A percentile compares a stretch with the other conserved stretches of the same genome.
Evolutionary conservation across 495 filamentous ascomycete species (phyloP).

Genomic region (Cetradonia linearis): DNA sequence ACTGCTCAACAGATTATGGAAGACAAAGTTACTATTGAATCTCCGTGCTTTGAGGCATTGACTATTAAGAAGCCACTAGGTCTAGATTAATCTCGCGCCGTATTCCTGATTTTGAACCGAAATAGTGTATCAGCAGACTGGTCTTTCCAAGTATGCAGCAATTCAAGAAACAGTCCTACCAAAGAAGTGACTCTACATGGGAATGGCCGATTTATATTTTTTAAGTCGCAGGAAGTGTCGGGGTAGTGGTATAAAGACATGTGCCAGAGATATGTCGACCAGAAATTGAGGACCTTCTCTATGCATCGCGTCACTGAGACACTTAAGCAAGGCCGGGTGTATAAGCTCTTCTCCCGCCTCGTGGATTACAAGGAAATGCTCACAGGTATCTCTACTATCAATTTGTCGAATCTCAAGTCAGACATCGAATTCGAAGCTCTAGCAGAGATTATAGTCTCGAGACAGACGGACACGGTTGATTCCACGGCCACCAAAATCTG

Average conservation of each 20-base stretch:
- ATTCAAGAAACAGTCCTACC: background rate
- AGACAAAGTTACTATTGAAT: background rate
- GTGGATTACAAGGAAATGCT: constrained; percentile 25
- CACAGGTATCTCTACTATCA: constrained; percentile 23
- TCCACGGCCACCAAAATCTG: constrained; percentile 17
- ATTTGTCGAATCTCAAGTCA: constrained; percentile 1
- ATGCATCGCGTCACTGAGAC: background rate
- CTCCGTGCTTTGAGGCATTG: constrained; percentile 20
- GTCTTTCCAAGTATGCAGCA: constrained; percentile 1
- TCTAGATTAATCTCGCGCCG: constrained; percentile 12
- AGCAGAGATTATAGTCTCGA: constrained; percentile 16
- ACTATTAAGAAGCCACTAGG: constrained; percentile 24
- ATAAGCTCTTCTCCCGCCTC: constrained; percentile 24
- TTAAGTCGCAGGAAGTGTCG: background rate
- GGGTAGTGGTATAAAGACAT: background rate
- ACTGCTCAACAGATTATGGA: constrained; percentile 13
- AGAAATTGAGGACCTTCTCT: background rate
- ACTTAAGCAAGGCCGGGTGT: constrained; percentile 16
- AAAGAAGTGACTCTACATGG: background rate
- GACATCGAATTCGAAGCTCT: constrained; percentile 21
- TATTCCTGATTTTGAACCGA: background rate
- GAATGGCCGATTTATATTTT: background rate
- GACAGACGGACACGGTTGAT: constrained; percentile 3
- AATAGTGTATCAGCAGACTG: background rate
- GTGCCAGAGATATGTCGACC: constrained; percentile 5